These are phyloP conservation scores for Fagus sylvatica DNA, from an alignment of 306 rosid species.

Conservation along the genomic window DNA sequence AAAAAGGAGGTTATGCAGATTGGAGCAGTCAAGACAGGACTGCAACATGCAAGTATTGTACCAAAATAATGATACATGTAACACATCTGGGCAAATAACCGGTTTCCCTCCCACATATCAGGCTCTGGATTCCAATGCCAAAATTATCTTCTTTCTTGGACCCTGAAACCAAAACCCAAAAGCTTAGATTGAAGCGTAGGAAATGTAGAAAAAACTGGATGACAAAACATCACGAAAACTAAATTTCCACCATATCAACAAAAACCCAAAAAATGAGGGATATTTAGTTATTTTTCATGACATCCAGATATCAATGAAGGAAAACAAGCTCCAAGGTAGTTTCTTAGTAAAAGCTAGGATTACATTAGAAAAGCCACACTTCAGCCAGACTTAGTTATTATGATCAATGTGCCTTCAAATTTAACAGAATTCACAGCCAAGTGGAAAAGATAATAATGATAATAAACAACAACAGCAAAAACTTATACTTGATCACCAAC, in stretches of 20 bases:
- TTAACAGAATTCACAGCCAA: neutral
- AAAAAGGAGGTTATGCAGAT: conserved; percentile 19
- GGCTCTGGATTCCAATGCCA: conserved; percentile 81
- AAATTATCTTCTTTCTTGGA: conserved; percentile 95
- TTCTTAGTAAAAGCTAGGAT: neutral
- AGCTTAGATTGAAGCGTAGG: conserved; percentile 16
- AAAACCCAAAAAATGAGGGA: neutral
- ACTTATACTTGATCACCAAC: no score
- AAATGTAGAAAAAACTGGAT: neutral
- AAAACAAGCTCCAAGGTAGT: neutral
- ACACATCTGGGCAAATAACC: neutral
- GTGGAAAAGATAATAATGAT: neutral
- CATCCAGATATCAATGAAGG: neutral
- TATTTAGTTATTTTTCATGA: neutral
- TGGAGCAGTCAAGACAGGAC: conserved; percentile 23
- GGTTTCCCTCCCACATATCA: conserved; percentile 35
- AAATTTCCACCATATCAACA: neutral
- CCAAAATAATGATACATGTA: conserved; percentile 18
- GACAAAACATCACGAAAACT: neutral
- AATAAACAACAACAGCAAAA: neutral
- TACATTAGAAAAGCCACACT: neutral
- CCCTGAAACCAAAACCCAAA: conserved; percentile 61
- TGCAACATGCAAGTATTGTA: conserved; percentile 17
- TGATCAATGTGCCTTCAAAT: neutral
- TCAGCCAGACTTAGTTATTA: neutral